Base-by-base conservation (phyloP, 2,329 filamentous ascomycete genomes). In the Fusarium chuoi region DNA sequence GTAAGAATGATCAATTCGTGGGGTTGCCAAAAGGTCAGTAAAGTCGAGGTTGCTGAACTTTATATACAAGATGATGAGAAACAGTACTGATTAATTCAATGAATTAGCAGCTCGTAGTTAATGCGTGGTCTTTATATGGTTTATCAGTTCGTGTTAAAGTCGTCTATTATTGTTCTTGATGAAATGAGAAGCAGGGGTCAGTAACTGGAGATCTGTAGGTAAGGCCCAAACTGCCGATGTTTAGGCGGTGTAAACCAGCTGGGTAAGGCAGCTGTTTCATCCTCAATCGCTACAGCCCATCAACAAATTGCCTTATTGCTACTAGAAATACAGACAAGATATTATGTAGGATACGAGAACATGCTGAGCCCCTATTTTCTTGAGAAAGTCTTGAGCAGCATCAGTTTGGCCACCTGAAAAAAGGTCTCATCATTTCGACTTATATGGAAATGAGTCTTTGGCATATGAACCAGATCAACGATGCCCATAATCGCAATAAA, bases 141-240 rank as follows among this genome's bases (percentile, higher is more conserved):
- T 59, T 22, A 35, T 60, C 33, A 24, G 28, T 48, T 44, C 36
- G 46, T 60, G 46, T 42, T 42, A 61, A 30, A 13, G 24, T 6
- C n/a, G 60, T 45, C 52, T 70, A 58, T 65, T 70, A 65, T 70
- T 70, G 65, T 70, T 69, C 28, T 69, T 65, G 66, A 70, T 65
- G 52, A 70, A 62, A 65, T 70, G 59, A 70, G 66, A 54, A 59
- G 59, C 66, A 70, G 60, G 66, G 46, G 59, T 49, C n/a, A 54
- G 39, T 35, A 17, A 54, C n/a, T 70, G 26, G 20, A 41, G 52
- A 36, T 49, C 46, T 59, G 30, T n/a, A 38, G 33, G 33, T 63
- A 8, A 36, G 45, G 24, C 36, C 22, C 18, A 35, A 54, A 65
- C 44, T 42, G 68, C 67, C 67, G 67, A 65, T 15, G 66, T 70